Percentiles rank a stretch among this genome's conserved stretches.
Conservation (phyloP, 257 asterid species). For the Ligustrum vulgare region DNA sequence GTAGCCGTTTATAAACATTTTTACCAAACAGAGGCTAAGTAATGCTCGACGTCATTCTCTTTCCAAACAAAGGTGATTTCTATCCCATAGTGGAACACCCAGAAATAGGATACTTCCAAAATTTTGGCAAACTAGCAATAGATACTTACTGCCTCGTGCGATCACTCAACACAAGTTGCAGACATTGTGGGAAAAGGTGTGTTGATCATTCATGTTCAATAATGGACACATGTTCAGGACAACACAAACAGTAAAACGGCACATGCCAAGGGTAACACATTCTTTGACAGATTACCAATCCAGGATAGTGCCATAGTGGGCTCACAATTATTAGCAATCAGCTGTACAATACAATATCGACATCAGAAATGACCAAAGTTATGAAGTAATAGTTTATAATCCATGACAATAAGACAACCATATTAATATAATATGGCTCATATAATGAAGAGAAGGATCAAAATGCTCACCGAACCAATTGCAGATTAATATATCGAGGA, state of each 20-base stretch:
- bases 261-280: not conserved
- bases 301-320: not conserved
- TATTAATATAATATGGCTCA: conserved; percentile 12
- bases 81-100: not conserved
- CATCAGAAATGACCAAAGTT: not conserved
- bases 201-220: not conserved
- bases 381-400: not conserved
- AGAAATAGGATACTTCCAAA: not conserved
- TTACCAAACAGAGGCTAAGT: too few species aligned
- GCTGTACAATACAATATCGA: not conserved
- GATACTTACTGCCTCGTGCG: not conserved
- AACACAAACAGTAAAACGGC: not conserved
- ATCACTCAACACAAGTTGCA: not conserved
- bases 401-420: not conserved
- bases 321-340: not conserved
- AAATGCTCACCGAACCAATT: conserved; percentile 87
- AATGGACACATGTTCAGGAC: not conserved
- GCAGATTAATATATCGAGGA: conserved; percentile 94
- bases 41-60: not conserved
- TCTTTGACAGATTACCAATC: not conserved
- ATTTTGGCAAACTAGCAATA: not conserved
- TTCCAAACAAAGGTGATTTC: not conserved
- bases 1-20: too few species aligned
- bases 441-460: conserved; percentile 8
- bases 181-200: not conserved